Conservation (phyloP, 495 filamentous ascomycete genomes). For the Xylaria flabelliformis region DNA sequence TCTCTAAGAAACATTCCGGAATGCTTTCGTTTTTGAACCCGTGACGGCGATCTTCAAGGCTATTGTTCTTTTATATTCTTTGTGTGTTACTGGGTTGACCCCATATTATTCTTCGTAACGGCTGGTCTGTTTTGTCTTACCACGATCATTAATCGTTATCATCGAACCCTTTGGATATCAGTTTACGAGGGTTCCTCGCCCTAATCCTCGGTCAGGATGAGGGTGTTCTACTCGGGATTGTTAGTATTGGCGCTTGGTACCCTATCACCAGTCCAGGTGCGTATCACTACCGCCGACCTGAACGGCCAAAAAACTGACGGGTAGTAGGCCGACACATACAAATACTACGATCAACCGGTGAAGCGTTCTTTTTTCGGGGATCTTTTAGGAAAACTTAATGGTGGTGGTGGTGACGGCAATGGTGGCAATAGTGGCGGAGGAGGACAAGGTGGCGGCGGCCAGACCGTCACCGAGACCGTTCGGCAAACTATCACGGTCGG, state of each 20-base stretch:
- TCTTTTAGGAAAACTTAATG: conserved; percentile 35
- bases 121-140: conserved; percentile 44
- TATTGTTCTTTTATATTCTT: conserved; percentile 21
- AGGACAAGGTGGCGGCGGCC: conserved; percentile 15
- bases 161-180: background rate
- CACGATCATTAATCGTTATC: conserved; percentile 25
- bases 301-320: conserved; percentile 22
- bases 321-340: conserved; percentile 45
- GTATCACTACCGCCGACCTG: conserved; percentile 21
- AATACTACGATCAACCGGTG: conserved; percentile 37
- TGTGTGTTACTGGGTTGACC: conserved; percentile 38
- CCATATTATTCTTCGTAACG: conserved; percentile 40
- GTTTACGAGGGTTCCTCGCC: conserved; percentile 29
- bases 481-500: conserved; percentile 40
- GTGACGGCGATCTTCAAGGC: conserved; percentile 9
- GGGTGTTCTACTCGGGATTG: conserved; percentile 37
- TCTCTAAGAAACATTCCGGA: conserved; percentile 33
- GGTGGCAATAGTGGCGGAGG: conserved; percentile 24
- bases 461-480: conserved; percentile 50
- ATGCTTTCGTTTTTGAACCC: conserved; percentile 39
- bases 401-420: conserved; percentile 11
- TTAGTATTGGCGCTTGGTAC: conserved; percentile 45
- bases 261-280: conserved; percentile 50
- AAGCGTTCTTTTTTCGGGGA: conserved; percentile 37
- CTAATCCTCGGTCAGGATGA: conserved; percentile 46